Evolutionary conservation across 148 eudicot species (phyloP).

Genomic region (Euryodendron excelsum): DNA sequence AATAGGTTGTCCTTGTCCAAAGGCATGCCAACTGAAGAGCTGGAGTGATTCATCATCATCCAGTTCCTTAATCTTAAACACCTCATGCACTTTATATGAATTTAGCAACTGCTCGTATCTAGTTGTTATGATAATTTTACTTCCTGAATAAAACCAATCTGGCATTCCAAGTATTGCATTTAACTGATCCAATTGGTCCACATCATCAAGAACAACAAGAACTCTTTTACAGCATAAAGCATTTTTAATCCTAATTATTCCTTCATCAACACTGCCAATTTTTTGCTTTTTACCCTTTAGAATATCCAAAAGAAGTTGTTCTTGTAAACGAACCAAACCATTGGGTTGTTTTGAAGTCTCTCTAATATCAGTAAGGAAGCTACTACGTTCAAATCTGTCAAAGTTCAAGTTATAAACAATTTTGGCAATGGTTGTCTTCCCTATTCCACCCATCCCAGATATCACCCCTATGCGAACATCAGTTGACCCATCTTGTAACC

Average conservation of each 20-base stretch:
- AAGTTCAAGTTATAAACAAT: not conserved
- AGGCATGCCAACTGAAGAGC: constrained; percentile 20
- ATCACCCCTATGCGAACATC: constrained; percentile 7
- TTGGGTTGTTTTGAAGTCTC: not conserved
- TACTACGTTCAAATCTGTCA: constrained; percentile 7
- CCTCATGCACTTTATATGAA: not conserved
- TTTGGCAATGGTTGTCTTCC: constrained; percentile 16
- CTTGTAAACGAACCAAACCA: constrained; percentile 4
- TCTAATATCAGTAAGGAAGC: constrained; percentile 7
- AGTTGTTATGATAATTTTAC: constrained; percentile 9
- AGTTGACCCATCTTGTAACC: constrained; percentile 17
- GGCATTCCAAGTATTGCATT: not conserved
- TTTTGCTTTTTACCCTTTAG: not conserved
- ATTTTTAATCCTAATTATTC: constrained; percentile 4
- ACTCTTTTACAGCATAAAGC: not conserved
- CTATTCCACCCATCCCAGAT: constrained; percentile 15
- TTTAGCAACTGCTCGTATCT: not conserved
- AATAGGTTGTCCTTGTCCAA: not conserved
- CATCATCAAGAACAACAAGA: constrained; percentile 10
- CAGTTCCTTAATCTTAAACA: not conserved
- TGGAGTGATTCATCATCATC: not conserved
- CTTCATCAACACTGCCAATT: constrained; percentile 14
- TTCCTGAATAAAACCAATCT: constrained; percentile 6
- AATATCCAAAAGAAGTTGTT: constrained; percentile 13
- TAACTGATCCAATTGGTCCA: constrained; percentile 9